These are phyloP conservation scores for Gastrolobium villosum DNA, from an alignment of 306 rosid species.

Conservation along the genomic window DNA sequence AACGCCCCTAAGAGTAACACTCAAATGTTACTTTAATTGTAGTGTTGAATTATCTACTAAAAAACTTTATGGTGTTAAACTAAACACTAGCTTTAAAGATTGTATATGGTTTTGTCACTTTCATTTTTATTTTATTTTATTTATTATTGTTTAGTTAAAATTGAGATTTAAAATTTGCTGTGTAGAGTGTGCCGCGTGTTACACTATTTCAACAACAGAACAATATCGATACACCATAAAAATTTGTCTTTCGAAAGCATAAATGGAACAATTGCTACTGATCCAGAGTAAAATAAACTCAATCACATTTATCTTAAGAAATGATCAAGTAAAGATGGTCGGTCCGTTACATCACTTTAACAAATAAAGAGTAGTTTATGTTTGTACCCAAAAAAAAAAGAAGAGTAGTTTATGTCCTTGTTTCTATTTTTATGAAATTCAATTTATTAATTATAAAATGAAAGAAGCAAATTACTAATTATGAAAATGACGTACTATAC, in stretches of 20 bases:
- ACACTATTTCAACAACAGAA: neutral
- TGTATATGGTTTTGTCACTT: conserved; percentile 10
- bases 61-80: too few species aligned
- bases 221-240: neutral
- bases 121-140: neutral
- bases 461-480: conserved; percentile 14
- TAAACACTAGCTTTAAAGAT: neutral
- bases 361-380: neutral
- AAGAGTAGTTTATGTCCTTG: neutral
- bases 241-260: neutral
- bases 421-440: neutral
- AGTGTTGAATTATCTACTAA: too few species aligned
- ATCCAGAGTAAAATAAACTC: neutral
- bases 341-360: neutral
- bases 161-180: conserved; percentile 9
- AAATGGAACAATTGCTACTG: neutral
- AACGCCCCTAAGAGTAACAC: too few species aligned
- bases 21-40: too few species aligned
- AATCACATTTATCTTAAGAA: neutral
- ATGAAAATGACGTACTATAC: conserved; percentile 27
- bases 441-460: neutral
- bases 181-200: neutral
- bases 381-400: too few species aligned
- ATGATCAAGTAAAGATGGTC: neutral
- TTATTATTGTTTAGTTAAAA: neutral